Percentiles rank a stretch among this genome's conserved stretches.
Conservation (phyloP, 805 yeast species). For the Candida piceae region DNA sequence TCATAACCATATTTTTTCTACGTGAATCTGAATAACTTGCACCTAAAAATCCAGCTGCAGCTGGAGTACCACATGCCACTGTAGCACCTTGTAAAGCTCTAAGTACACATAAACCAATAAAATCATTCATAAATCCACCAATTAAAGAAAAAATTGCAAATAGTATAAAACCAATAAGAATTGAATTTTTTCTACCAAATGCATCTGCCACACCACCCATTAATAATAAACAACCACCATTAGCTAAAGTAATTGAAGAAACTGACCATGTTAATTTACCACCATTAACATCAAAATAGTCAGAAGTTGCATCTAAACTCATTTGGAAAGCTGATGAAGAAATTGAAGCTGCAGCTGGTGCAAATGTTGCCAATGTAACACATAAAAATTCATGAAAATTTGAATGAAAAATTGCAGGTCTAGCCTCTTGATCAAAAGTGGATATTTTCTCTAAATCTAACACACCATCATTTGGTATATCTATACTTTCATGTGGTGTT, state of each 20-base stretch:
- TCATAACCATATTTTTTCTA: constrained; percentile 39
- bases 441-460: neutral
- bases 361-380: constrained; percentile 31
- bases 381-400: constrained; percentile 31
- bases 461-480: too few species aligned
- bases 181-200: constrained; percentile 39
- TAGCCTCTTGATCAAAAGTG: constrained; percentile 20
- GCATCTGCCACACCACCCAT: constrained; percentile 46
- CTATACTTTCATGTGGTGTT: too few species aligned
- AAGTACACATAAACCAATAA: constrained; percentile 34
- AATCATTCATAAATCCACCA: constrained; percentile 35
- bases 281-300: constrained; percentile 33
- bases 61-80: constrained; percentile 41
- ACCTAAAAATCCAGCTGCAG: constrained; percentile 43
- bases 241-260: constrained; percentile 36
- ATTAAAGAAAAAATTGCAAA: constrained; percentile 32
- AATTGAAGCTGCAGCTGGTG: constrained; percentile 38
- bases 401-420: constrained; percentile 34
- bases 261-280: constrained; percentile 41
- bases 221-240: constrained; percentile 38
- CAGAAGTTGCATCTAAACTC: constrained; percentile 32
- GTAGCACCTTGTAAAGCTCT: constrained; percentile 41
- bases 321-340: constrained; percentile 33
- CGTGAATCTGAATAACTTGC: constrained; percentile 34
- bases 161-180: constrained; percentile 30